Evolutionary conservation across 495 filamentous ascomycete species (phyloP), one percentile per base, ranked within the genome.

Genomic region (Aspergillus sparsus): DNA sequence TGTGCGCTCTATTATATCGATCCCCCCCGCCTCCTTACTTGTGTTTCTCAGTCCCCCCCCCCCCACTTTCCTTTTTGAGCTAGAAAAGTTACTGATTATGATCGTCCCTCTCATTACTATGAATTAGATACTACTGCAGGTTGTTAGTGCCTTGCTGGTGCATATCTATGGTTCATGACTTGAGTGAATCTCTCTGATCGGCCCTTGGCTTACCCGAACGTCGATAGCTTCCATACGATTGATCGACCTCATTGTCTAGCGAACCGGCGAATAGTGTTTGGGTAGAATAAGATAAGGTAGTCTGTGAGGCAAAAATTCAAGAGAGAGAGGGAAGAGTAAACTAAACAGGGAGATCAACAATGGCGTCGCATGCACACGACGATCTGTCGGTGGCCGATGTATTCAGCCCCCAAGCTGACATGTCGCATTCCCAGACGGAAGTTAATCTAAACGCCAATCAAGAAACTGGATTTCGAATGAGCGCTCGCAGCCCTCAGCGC

Each of bases 311-410:
- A 47, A 47, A 47, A 45, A 21, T 41, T 27, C 49, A 56, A 49
- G 56, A 12, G 35, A n/a, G 37, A 55, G 35, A 18, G 34, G 50
- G 39, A 45, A 33, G 32, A n/a, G 39, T 46, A 15, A 9, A 8
- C 7, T 46, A 15, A 9, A 8, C 7, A 10, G 16, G 11, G 60
- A 76, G 74, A 70, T 56, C 65, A 53, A 51, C 66, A 27, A 61
- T 65, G 32, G 56, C 62, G 15, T 49, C 58, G 15, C 47, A 57
- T 31, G 45, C 53, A 16, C 66, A 66, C 27, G 77, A 77, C 16
- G 77, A 80, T 53, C 53, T 79, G 32, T 75, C 73, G n/a, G 76
- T 80, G 18, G 71, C 67, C 36, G 77, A 80, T 61, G 76, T 80
- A 13, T 80, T 80, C 60, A 74, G 66, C 54, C 73, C 75, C 31